Conservation (phyloP, 768 basidiomycete species). For the Podaxis sp. region DNA sequence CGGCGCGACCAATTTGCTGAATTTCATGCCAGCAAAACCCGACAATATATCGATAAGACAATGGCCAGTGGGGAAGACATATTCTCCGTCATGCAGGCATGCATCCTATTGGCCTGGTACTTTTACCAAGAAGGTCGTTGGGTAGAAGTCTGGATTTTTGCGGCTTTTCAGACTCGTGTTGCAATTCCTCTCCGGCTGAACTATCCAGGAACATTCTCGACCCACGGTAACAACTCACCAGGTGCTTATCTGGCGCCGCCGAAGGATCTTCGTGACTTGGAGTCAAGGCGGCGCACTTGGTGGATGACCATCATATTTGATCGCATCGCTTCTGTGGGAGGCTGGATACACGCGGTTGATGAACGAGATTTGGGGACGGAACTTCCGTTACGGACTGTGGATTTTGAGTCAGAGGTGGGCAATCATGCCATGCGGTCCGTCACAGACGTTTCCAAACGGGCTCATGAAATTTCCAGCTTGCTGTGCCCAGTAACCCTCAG, state of each 20-base stretch:
- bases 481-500: constrained; percentile 72
- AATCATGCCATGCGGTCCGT: neutral
- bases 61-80: constrained; percentile 89
- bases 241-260: constrained; percentile 80
- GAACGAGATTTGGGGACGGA: constrained; percentile 85
- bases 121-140: constrained; percentile 87
- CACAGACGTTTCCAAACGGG: neutral
- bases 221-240: constrained; percentile 61
- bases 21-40: constrained; percentile 82
- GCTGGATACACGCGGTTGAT: constrained; percentile 84
- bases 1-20: constrained; percentile 84
- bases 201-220: constrained; percentile 79
- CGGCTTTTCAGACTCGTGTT: constrained; percentile 78
- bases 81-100: constrained; percentile 83
- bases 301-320: constrained; percentile 91
- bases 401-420: constrained; percentile 73
- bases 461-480: constrained; percentile 33
- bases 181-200: constrained; percentile 80
- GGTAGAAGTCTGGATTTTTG: constrained; percentile 92
- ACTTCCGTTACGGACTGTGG: constrained; percentile 66
- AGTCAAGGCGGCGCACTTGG: constrained; percentile 79
- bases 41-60: constrained; percentile 82
- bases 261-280: constrained; percentile 68
- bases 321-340: constrained; percentile 74
- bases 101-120: constrained; percentile 84